Evolutionary conservation across 306 rosid species (phyloP).

Genomic region (Lathyrus aphaca): DNA sequence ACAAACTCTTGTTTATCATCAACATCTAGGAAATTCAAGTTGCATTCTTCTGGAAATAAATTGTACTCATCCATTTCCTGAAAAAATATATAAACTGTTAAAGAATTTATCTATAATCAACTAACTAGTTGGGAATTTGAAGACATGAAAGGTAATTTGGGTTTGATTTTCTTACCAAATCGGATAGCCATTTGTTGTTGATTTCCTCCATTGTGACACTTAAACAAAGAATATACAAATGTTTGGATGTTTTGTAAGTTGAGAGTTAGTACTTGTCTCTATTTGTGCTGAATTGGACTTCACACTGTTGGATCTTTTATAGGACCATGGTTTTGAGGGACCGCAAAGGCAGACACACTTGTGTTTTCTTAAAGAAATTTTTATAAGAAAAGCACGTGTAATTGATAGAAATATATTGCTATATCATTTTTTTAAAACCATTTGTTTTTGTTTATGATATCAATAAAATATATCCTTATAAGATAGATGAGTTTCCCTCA

Average conservation of each 20-base stretch:
- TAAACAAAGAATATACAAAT: not conserved
- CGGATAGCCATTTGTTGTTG: not conserved
- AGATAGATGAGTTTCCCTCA: no score
- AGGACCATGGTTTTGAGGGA: not conserved
- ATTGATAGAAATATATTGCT: no score
- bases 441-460: no score
- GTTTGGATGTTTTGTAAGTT: not conserved
- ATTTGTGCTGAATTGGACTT: not conserved
- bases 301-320: not conserved
- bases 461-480: no score
- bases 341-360: not conserved
- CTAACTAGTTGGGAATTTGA: not conserved
- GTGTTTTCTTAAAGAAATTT: no score
- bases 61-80: conserved; percentile 59
- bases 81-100: not conserved
- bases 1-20: conserved; percentile 37
- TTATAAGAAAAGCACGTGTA: not conserved
- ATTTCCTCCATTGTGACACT: not conserved
- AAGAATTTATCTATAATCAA: not conserved
- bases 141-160: not conserved
- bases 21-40: conserved; percentile 42
- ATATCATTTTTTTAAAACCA: no score
- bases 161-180: conserved; percentile 1
- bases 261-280: not conserved
- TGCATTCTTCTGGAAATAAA: conserved; percentile 40